phyloP scores from a whole-genome alignment of 1,284 basidiomycete species.

The Megacollybia platyphylla region DNA sequence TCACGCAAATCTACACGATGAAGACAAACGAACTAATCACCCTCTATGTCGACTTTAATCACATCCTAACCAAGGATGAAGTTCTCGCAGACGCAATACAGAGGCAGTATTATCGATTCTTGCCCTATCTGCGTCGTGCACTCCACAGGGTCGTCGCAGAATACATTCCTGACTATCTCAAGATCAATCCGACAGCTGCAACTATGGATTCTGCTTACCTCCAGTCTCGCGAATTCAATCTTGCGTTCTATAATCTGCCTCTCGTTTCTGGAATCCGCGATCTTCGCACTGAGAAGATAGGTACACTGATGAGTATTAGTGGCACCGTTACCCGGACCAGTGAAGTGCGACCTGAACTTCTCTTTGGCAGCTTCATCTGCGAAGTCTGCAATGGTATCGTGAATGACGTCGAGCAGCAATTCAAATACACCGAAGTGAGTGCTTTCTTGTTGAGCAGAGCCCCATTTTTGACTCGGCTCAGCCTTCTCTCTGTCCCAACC shows the following conservation, averaged over 20 bases:
- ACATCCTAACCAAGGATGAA: constrained; percentile 84
- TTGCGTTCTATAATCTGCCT: constrained; percentile 95
- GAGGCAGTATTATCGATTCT: constrained; percentile 92
- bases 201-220: constrained; percentile 76
- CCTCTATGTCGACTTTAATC: constrained; percentile 91
- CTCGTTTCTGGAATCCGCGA: constrained; percentile 94
- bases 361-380: constrained; percentile 91
- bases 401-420: constrained; percentile 97
- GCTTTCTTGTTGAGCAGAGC: constrained; percentile 10
- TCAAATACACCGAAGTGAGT: constrained; percentile 97
- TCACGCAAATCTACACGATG: constrained; percentile 90
- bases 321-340: constrained; percentile 97
- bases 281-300: constrained; percentile 85
- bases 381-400: constrained; percentile 79
- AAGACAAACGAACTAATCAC: constrained; percentile 89
- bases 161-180: constrained; percentile 87
- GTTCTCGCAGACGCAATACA: constrained; percentile 88
- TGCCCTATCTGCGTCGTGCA: constrained; percentile 88
- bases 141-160: constrained; percentile 82
- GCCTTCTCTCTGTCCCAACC: constrained; percentile 91
- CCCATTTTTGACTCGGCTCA: constrained; percentile 17
- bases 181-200: constrained; percentile 74
- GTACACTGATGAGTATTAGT: constrained; percentile 85
- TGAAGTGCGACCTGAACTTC: constrained; percentile 91
- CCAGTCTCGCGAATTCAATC: constrained; percentile 85